Evolutionary conservation across 257 asterid genomes (phyloP).

Genomic region (Buddleja alternifolia): DNA sequence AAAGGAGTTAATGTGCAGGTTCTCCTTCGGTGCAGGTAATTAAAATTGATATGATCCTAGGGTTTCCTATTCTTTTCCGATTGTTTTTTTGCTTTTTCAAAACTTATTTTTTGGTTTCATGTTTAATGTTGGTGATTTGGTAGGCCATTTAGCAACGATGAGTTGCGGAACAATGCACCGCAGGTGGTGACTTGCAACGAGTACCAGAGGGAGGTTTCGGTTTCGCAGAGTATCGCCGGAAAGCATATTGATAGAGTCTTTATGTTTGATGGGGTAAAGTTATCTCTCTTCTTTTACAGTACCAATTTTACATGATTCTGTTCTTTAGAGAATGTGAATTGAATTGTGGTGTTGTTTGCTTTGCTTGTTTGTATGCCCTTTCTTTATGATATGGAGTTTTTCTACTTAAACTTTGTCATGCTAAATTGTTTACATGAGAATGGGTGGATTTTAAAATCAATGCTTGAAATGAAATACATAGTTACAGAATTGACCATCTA

Average conservation of each 20-base stretch:
- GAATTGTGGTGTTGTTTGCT: background rate
- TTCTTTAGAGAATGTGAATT: background rate
- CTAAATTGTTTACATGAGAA: background rate
- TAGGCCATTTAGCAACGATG: slow-evolving; percentile 93
- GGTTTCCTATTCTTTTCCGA: slow-evolving; percentile 6
- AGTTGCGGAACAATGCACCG: slow-evolving; percentile 83
- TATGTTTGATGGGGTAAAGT: slow-evolving; percentile 78
- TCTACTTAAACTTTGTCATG: background rate
- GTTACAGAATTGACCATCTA: too few relatives aligned
- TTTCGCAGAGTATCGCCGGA: slow-evolving; percentile 86
- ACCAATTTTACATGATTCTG: background rate
- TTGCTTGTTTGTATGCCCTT: background rate
- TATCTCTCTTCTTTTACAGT: background rate
- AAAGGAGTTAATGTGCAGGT: slow-evolving; percentile 96
- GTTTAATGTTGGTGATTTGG: background rate
- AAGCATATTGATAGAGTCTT: slow-evolving; percentile 87
- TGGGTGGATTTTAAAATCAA: background rate
- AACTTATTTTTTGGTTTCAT: background rate
- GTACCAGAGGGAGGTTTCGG: slow-evolving; percentile 74
- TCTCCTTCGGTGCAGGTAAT: slow-evolving; percentile 93
- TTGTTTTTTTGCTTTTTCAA: background rate
- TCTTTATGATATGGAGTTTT: background rate
- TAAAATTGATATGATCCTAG: background rate
- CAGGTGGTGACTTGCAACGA: slow-evolving; percentile 89
- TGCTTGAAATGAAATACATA: too few relatives aligned